These are phyloP conservation scores for Pluteus cervinus DNA, from an alignment of 768 basidiomycete genomes.

Conservation along the genomic window DNA sequence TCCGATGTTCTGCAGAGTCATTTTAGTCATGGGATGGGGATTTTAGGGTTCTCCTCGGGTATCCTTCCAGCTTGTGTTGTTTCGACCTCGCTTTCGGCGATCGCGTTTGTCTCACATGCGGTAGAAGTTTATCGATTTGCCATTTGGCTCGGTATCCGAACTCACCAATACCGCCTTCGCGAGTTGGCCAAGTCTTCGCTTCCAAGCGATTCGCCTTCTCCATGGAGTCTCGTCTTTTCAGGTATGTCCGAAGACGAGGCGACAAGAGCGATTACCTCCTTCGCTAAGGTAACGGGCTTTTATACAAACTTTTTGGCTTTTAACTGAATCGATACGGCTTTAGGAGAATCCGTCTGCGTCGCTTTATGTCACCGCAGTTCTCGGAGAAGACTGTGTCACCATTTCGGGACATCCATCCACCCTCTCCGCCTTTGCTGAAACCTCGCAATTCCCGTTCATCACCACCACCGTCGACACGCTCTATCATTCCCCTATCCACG, in stretches of 20 bases:
- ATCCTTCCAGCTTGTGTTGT: conserved; percentile 49
- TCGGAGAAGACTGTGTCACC: conserved; percentile 42
- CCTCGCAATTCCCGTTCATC: conserved; percentile 25
- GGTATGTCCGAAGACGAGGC: conserved; percentile 19
- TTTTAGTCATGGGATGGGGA: conserved; percentile 23
- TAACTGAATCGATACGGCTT: too few species aligned
- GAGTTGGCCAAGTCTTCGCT: conserved; percentile 15
- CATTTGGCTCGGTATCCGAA: conserved; percentile 47
- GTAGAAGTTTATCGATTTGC: conserved; percentile 45
- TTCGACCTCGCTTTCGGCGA: conserved; percentile 31
- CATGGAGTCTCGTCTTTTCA: conserved; percentile 43
- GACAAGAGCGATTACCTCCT: conserved; percentile 8
- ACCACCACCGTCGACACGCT: conserved; percentile 42
- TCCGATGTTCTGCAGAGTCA: conserved; percentile 28
- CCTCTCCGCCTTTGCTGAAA: conserved; percentile 35
- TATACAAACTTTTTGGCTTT: too few species aligned
- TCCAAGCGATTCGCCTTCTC: conserved; percentile 22
- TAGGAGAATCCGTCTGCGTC: conserved; percentile 9
- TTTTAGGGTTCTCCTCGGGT: conserved; percentile 54
- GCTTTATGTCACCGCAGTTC: conserved; percentile 46
- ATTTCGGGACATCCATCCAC: conserved; percentile 53
- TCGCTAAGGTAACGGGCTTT: conserved; percentile 5
- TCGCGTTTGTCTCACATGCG: conserved; percentile 36
- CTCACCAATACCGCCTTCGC: conserved; percentile 22
- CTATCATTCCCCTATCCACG: conserved; percentile 41